Evolutionary conservation across 768 basidiomycete species (phyloP), one percentile per base, ranked within the genome.

Genomic region (Leccinum barrowsii): DNA sequence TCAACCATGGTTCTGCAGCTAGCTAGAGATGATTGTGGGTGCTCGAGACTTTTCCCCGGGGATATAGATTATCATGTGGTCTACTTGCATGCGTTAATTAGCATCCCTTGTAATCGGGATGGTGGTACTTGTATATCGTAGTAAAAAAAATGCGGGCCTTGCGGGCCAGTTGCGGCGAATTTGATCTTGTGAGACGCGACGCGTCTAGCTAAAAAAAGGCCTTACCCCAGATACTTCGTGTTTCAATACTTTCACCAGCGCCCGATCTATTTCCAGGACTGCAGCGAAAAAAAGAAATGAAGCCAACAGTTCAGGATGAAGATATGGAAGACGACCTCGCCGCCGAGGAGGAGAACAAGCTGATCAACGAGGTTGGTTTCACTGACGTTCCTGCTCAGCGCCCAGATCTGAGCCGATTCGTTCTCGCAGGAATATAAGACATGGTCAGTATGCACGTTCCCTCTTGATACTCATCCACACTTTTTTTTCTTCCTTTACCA

Each of bases 401-500:
- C 21, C 21, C 21, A 21, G 21, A 21, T 21, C 21, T 21, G 21
- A 21, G 21, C 21, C 21, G 21, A 21, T 21, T 21, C 1, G 21
- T 21, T 21, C 21, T 63, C 54, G 22, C 59, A 92, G 89, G 90
- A 92, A 73, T 92, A 92, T 70, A 92, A 92, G 75, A 90, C 84
- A 64, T 92, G 90, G 90, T 89, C 26, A 47, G 70, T n/a, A 46
- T 65, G 65, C 68, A 50, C 58, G 40, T 30, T 12, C 21, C 51
- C 11, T 49, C 40, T 44, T 19, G 8, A 44, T 48, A 15, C 30
- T 58, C n/a, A 58, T 56, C 48, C 34, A 19, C 30, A 35, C 24
- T 6, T 35, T 22, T 26, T 19, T 32, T 13, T 15, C 7, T 3
- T 37, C 4, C 28, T 50, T 59, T 46, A 52, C 51, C 71, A 94